These are phyloP conservation scores for Globisporangium parvum DNA, from an alignment of 352 stramenopile genomes.

Conservation along the genomic window DNA sequence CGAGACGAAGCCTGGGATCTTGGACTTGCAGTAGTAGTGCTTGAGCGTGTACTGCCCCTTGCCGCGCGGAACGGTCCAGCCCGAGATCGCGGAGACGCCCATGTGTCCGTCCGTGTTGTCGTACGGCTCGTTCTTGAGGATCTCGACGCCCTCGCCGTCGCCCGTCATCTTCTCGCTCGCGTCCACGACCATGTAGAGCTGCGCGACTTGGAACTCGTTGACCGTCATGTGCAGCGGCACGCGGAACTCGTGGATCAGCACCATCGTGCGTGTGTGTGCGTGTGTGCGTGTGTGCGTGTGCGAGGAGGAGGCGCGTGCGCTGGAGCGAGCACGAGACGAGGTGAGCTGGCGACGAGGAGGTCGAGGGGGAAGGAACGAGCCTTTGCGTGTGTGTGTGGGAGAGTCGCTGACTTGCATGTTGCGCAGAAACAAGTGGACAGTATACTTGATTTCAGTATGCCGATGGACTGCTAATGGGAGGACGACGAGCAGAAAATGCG, in stretches of 20 bases:
- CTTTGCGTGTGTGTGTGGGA: no score
- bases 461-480: no score
- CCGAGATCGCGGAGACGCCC: conserved; percentile 67
- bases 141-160: conserved; percentile 80
- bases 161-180: conserved; percentile 81
- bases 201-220: conserved; percentile 80
- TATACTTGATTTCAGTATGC: no score
- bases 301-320: neutral
- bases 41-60: conserved; percentile 87
- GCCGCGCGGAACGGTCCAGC: conserved; percentile 63
- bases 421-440: no score
- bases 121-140: conserved; percentile 59
- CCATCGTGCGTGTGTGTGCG: conserved; percentile 15
- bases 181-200: conserved; percentile 86
- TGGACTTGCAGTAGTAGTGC: conserved; percentile 85
- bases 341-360: no score
- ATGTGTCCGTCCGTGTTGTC: conserved; percentile 80
- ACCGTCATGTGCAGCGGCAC: conserved; percentile 84
- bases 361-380: no score
- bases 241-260: conserved; percentile 86
- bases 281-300: no score
- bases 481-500: no score
- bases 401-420: no score
- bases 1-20: conserved; percentile 76
- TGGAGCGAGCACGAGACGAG: neutral